These are phyloP conservation scores for Leccinum olivaceopallidum DNA, from an alignment of 768 basidiomycete genomes.

Conservation along the genomic window DNA sequence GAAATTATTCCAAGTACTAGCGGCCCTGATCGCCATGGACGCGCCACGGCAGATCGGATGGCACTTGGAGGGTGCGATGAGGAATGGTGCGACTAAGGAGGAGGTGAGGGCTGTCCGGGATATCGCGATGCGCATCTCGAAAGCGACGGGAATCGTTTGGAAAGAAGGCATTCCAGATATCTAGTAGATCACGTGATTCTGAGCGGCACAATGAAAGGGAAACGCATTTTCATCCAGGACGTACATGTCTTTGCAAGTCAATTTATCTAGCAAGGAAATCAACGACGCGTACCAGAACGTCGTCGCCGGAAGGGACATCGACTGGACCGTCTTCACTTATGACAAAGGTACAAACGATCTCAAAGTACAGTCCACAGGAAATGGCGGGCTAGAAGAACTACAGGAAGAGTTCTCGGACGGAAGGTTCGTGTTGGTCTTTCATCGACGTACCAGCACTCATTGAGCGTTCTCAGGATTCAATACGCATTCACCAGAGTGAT, in stretches of 20 bases:
- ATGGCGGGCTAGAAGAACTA: constrained; percentile 85
- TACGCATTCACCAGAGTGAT: constrained; percentile 87
- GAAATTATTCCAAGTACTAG: constrained; percentile 7
- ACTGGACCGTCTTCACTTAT: constrained; percentile 82
- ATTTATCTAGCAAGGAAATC: constrained; percentile 73
- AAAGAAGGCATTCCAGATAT: constrained; percentile 50
- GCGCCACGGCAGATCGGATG: constrained; percentile 10
- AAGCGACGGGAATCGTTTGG: constrained; percentile 52
- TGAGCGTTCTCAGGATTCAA: constrained; percentile 64
- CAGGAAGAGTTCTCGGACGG: constrained; percentile 96
- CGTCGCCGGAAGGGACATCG: constrained; percentile 61
- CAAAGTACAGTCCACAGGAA: constrained; percentile 84
- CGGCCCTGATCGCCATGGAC: constrained; percentile 61
- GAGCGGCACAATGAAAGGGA: too few relatives aligned
- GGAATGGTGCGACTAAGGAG: constrained; percentile 37
- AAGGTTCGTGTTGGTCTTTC: constrained; percentile 47
- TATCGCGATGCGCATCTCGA: constrained; percentile 54
- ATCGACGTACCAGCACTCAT: constrained; percentile 4
- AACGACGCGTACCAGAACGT: constrained; percentile 74
- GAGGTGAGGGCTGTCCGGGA: constrained; percentile 37
- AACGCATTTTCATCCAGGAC: too few relatives aligned
- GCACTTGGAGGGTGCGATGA: too few relatives aligned
- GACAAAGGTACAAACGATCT: constrained; percentile 83
- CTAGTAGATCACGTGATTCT: constrained; percentile 18
- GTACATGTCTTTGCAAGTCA: constrained; percentile 76